These are phyloP conservation scores for Delphinella strobiligena DNA, from an alignment of 2,329 filamentous ascomycete genomes.

Conservation along the genomic window DNA sequence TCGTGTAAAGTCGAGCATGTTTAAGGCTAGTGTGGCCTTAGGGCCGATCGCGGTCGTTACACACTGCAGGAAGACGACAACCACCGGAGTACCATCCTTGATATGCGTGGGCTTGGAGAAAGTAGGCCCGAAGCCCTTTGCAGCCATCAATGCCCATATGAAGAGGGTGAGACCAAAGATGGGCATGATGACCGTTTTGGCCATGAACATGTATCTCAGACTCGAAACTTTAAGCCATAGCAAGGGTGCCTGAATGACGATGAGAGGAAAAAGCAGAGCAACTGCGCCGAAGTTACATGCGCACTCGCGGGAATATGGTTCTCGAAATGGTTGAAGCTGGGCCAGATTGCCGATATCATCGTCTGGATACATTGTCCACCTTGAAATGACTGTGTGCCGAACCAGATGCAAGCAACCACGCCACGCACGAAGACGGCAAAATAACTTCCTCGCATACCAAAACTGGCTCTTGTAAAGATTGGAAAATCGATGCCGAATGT, in stretches of 20 bases:
- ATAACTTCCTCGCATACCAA: conserved; percentile 46
- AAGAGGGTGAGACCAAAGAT: conserved; percentile 49
- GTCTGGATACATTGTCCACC: conserved; percentile 42
- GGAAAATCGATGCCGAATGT: conserved; percentile 43
- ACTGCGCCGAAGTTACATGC: conserved; percentile 29
- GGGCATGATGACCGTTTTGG: conserved; percentile 35
- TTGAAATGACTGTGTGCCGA: conserved; percentile 42
- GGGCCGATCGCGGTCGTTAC: conserved; percentile 13
- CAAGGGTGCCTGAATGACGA: conserved; percentile 30
- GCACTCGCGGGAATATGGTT: conserved; percentile 26
- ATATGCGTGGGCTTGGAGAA: conserved; percentile 13
- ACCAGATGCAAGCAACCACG: conserved; percentile 44
- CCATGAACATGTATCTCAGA: conserved; percentile 41
- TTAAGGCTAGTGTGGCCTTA: conserved; percentile 11
- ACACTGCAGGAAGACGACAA: conserved; percentile 12
- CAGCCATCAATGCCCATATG: conserved; percentile 47
- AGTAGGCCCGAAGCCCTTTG: conserved; percentile 33
- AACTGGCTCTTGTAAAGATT: conserved; percentile 41
- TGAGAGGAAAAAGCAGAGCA: conserved; percentile 32
- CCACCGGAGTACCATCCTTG: conserved; percentile 9
- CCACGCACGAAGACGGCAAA: conserved; percentile 41
- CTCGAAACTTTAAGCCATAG: conserved; percentile 28
- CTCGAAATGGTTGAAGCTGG: conserved; percentile 21
- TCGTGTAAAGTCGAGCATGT: conserved; percentile 9
- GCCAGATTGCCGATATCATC: conserved; percentile 45